A percentile compares a stretch with the other conserved stretches of the same genome.
phyloP scores from a whole-genome alignment of 225 moss, liverwort and hornwort genomes.

The Pseudoscleropodium purum region DNA sequence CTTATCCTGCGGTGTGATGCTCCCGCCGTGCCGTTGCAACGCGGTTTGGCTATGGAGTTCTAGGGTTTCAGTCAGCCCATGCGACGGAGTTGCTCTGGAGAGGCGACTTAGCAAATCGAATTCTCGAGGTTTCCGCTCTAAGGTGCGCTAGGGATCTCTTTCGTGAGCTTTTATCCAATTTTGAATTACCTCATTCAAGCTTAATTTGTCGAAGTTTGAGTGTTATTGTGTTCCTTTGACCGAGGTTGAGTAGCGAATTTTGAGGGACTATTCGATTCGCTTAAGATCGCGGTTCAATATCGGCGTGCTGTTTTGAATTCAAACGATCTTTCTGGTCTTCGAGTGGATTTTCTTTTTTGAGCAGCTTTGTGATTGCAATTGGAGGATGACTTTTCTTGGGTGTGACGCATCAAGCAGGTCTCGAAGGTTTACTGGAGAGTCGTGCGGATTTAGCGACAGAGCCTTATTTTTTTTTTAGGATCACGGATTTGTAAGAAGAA shows the following conservation, averaged over 20 bases:
- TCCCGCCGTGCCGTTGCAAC: background rate
- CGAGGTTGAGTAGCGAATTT: background rate
- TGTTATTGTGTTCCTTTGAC: background rate
- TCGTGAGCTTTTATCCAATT: background rate
- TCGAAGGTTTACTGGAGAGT: background rate
- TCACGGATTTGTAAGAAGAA: background rate
- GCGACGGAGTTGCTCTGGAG: background rate
- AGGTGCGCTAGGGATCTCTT: background rate
- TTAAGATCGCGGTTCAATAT: background rate
- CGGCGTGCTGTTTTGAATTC: background rate
- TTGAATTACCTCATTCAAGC: background rate
- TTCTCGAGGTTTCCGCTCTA: background rate
- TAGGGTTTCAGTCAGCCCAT: background rate
- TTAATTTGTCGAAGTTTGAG: background rate
- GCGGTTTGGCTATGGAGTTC: background rate
- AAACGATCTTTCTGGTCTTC: background rate
- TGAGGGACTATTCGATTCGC: background rate
- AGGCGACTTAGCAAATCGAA: background rate
- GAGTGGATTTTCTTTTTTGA: background rate
- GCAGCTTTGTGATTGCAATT: background rate
- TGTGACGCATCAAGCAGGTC: background rate
- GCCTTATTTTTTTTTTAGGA: background rate
- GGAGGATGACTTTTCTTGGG: background rate
- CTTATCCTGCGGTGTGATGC: background rate
- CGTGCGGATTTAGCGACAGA: background rate